phyloP scores from a whole-genome alignment of 2,329 filamentous ascomycete genomes.

The Cladophialophora immunda region DNA sequence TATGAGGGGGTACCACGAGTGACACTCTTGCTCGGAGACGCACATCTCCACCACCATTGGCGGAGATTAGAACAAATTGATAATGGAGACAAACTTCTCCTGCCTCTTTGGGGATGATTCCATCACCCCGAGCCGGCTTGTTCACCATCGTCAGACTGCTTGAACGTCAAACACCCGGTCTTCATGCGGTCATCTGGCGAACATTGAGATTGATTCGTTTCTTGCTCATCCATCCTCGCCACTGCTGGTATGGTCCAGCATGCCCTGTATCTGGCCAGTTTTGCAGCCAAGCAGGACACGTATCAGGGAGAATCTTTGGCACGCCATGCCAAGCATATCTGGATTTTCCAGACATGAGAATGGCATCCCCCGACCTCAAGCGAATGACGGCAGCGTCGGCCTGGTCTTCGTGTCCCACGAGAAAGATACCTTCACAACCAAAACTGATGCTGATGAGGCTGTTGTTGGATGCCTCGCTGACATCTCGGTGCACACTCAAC shows the following conservation, averaged over 20 bases:
- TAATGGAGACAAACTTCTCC: slow-evolving; percentile 23
- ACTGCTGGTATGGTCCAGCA: slow-evolving; percentile 64
- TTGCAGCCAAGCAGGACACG: slow-evolving; percentile 77
- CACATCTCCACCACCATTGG: slow-evolving; percentile 21
- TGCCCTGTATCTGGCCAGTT: slow-evolving; percentile 73
- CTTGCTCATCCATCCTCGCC: slow-evolving; percentile 85
- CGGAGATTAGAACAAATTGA: slow-evolving; percentile 11
- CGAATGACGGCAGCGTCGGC: slow-evolving; percentile 61
- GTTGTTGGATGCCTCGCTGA: slow-evolving; percentile 81
- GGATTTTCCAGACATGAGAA: slow-evolving; percentile 85
- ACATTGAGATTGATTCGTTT: slow-evolving; percentile 95
- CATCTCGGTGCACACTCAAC: slow-evolving; percentile 90
- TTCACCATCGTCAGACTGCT: not conserved
- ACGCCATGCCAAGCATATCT: slow-evolving; percentile 96
- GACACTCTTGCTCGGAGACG: slow-evolving; percentile 10
- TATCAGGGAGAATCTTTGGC: slow-evolving; percentile 80
- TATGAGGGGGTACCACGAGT: not conserved
- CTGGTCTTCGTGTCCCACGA: slow-evolving; percentile 73
- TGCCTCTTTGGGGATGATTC: slow-evolving; percentile 25
- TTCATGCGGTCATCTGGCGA: slow-evolving; percentile 72
- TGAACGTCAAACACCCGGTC: not conserved
- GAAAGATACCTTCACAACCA: slow-evolving; percentile 89
- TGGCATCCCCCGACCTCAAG: slow-evolving; percentile 83
- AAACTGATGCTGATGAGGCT: slow-evolving; percentile 86
- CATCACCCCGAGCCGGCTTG: slow-evolving; percentile 1